Conservation (phyloP, 1,284 basidiomycete species). For the Trichosporon faecale region DNA sequence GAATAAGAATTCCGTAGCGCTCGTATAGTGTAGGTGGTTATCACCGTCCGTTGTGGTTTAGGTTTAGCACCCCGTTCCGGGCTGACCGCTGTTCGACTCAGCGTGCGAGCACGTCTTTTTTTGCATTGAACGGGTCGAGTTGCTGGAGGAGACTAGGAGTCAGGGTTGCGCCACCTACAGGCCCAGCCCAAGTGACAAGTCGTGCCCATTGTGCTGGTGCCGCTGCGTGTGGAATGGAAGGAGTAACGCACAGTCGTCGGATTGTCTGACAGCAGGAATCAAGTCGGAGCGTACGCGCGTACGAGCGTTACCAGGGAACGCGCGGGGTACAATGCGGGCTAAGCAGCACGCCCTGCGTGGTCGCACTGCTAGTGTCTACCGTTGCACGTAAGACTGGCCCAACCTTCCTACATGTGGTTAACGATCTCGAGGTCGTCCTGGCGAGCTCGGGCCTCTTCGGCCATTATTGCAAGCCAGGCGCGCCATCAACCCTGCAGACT, state of each 20-base stretch:
- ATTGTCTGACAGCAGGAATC: not conserved
- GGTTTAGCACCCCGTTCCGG: not conserved
- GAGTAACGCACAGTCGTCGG: not conserved
- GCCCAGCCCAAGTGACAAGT: not conserved
- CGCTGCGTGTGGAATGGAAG: not conserved
- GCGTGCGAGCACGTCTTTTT: constrained; percentile 3
- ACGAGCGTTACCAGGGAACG: constrained; percentile 3
- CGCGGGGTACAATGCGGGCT: not conserved
- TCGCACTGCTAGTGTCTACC: not conserved
- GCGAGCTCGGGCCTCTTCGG: not conserved
- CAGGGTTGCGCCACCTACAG: not conserved
- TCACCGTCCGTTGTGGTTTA: not conserved
- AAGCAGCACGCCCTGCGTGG: not conserved
- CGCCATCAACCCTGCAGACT: not conserved
- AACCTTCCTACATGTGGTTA: not conserved
- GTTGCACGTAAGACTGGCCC: not conserved
- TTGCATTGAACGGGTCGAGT: not conserved
- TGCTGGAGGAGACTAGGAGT: not conserved
- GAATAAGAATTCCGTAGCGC: not conserved
- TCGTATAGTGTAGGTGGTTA: constrained; percentile 5
- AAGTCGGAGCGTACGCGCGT: not conserved
- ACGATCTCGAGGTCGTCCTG: not conserved
- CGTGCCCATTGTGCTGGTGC: not conserved
- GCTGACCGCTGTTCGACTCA: constrained; percentile 5
- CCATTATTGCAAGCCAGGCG: not conserved